These are phyloP conservation scores for Oxalis stricta DNA, from an alignment of 441 rosid species.

Conservation along the genomic window DNA sequence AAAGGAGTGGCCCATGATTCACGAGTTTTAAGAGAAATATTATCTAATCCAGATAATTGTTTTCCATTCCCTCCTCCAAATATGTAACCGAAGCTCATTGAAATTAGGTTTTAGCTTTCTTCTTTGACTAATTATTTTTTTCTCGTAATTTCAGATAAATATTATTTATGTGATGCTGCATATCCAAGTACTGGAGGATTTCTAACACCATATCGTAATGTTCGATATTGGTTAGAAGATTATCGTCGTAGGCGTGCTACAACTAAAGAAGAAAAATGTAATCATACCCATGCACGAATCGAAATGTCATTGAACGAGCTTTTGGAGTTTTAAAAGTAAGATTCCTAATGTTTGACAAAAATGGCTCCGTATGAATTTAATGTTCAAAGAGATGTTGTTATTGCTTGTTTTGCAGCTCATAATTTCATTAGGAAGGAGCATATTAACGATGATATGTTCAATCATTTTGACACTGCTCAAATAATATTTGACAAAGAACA, in stretches of 20 bases:
- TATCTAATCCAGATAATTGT: not conserved
- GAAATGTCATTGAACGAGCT: not conserved
- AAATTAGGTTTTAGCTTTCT: not conserved
- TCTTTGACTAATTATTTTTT: no score
- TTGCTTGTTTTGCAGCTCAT: no score
- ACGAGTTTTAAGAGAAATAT: not conserved
- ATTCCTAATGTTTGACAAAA: not conserved
- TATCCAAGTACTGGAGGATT: not conserved
- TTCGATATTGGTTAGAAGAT: not conserved
- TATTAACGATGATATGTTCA: no score
- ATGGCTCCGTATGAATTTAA: no score
- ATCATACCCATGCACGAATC: no score
- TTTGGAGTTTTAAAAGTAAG: not conserved
- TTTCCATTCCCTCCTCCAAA: no score
- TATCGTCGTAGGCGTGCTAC: not conserved
- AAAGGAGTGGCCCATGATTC: not conserved
- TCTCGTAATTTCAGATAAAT: no score
- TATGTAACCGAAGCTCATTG: not conserved
- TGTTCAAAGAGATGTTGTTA: no score
- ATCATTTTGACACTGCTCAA: no score
- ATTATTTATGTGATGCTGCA: not conserved
- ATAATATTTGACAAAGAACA: no score
- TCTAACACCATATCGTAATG: not conserved
- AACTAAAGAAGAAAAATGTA: not conserved
- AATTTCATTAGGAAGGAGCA: no score